Base-by-base conservation (phyloP, 108 stramenopile species). In the Pseudonitzschia multiseries region DNA sequence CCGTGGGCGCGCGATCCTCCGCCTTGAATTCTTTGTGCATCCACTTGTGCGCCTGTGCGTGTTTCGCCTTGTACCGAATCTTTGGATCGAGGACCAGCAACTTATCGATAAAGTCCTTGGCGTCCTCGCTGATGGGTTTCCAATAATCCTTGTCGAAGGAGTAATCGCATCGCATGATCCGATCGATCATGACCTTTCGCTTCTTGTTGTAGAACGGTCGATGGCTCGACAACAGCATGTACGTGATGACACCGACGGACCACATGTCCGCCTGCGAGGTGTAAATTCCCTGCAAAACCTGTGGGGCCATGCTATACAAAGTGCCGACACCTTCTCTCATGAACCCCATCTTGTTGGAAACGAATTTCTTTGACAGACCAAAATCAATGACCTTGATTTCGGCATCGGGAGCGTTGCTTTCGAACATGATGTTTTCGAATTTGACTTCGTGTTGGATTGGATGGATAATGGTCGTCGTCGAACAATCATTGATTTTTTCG, bases 181-280 rank as follows among this genome's bases (percentile, higher is more conserved):
- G 75, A 15, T 84, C 73, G 46, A 86, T 77, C 70, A 87, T 78
- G 15, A 84, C 66, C 40, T 70, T 70, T 17, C 81, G 71, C 26
- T 70, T 75, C 27, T 85, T 84, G 68, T 79, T 78, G 52, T 82
- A 75, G 64, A 93, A 93, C 27, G 92, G 92, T 62, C 84, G 85
- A 31, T 80, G 77, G 26, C 79, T 70, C 36, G 83, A 81, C 0
- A 90, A 62, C 22, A 90, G 52, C 77, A 90, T 79, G 73, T 80
- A 90, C 40, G 85, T 77, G 62, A 90, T 86, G 17, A 93, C 92
- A 43, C 89, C 89, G 27, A 79, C 70, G 0, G 79, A 70, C 92
- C 92, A 96, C 31, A 88, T 59, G 78, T 98, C 97, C 22, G 92
- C 93, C 70, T 91, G 83, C 13, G 73, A 65, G 0, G 87, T 83